Percentiles rank a stretch among this genome's conserved stretches.
Conservation (phyloP, 2,329 filamentous ascomycete species). For the Dactylellina sp. region DNA sequence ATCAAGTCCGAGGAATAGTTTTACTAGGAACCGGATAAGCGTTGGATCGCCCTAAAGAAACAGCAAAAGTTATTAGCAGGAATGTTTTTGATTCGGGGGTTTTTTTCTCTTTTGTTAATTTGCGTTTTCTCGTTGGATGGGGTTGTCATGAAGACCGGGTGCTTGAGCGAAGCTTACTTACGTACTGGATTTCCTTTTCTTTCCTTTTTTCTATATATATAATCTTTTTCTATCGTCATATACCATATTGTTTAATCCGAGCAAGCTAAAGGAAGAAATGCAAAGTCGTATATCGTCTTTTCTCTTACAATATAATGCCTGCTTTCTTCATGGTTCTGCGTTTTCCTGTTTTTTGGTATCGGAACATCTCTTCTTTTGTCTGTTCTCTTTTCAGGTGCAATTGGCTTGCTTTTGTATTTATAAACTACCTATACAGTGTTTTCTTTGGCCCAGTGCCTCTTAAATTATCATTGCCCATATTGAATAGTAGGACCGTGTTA, state of each 20-base stretch:
- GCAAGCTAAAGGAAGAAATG: neutral
- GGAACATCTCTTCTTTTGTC: neutral
- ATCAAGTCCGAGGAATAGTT: conserved; percentile 39
- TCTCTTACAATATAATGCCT: too few relatives aligned
- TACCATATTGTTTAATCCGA: neutral
- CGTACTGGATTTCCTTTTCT: neutral
- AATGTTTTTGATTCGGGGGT: neutral
- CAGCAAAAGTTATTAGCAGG: conserved; percentile 10
- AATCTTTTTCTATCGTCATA: neutral
- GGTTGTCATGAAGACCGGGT: conserved; percentile 7
- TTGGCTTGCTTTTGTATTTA: conserved; percentile 14
- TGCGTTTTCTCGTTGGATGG: too few relatives aligned
- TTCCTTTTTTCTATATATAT: neutral
- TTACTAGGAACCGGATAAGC: conserved; percentile 49
- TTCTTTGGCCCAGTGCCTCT: too few relatives aligned
- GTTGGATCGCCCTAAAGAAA: conserved; percentile 31
- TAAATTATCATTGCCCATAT: too few relatives aligned
- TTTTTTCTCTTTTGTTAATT: too few relatives aligned
- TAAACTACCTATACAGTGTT: conserved; percentile 4
- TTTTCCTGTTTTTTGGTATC: neutral
- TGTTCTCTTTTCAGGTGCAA: conserved; percentile 4
- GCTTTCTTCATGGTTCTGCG: neutral
- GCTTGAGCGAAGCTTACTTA: conserved; percentile 5
- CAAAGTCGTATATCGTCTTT: too few relatives aligned
- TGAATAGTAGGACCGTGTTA: too few relatives aligned